Evolutionary conservation across 768 basidiomycete genomes (phyloP).

Genomic region (Naganishia antarctica): DNA sequence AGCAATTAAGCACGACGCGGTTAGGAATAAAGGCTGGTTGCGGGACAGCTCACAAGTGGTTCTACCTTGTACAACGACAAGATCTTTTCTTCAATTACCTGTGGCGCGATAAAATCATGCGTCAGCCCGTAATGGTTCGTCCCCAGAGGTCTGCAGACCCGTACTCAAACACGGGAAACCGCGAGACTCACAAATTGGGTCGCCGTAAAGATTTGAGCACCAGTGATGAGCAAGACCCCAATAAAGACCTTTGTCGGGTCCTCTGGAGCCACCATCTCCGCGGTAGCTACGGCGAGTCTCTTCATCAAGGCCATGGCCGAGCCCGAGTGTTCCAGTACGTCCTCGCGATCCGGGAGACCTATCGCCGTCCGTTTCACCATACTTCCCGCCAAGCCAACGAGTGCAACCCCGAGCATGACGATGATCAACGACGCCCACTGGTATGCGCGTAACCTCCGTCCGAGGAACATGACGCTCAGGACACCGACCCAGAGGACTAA

Average conservation of each 20-base stretch:
- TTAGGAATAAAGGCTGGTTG: neutral
- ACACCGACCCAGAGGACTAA: slow-evolving; percentile 89
- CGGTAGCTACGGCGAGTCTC: slow-evolving; percentile 15
- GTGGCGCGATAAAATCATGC: neutral
- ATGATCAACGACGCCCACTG: slow-evolving; percentile 90
- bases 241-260: slow-evolving; percentile 46
- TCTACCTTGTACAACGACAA: slow-evolving; percentile 78
- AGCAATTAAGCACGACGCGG: no score
- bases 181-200: slow-evolving; percentile 40
- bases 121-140: no score
- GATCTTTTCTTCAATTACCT: slow-evolving; percentile 92
- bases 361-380: slow-evolving; percentile 67
- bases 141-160: no score
- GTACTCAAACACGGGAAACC: no score
- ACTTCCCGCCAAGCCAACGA: slow-evolving; percentile 73
- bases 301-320: slow-evolving; percentile 2
- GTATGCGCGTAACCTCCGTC: slow-evolving; percentile 75
- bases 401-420: slow-evolving; percentile 57
- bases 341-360: slow-evolving; percentile 16
- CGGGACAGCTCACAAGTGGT: slow-evolving; percentile 60
- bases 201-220: slow-evolving; percentile 78
- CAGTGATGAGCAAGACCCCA: slow-evolving; percentile 83
- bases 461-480: slow-evolving; percentile 84
- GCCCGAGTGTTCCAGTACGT: neutral
- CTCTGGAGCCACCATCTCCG: slow-evolving; percentile 44